Base-by-base conservation (phyloP, 2,329 filamentous ascomycete genomes). In the Neonectria sp. region DNA sequence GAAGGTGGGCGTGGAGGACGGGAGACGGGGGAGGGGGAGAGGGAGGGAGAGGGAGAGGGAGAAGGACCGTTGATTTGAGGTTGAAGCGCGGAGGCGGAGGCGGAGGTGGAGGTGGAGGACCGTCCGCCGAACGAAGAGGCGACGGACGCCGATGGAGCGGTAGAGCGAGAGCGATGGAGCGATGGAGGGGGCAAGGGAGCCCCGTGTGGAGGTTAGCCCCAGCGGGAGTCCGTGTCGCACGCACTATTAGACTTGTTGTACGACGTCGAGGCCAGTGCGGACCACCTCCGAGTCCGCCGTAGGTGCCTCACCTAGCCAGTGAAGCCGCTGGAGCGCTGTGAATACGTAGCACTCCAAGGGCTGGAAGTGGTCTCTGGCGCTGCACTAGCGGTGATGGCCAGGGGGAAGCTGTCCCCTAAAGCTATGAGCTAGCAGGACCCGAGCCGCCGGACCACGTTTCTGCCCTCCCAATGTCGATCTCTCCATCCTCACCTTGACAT, bases 101-200 rank as follows among this genome's bases (percentile, higher is more conserved):
- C 59, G 66, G 68, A 70, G 68, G 71, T 68, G 65, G 71, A 70
- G 66, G 51, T 62, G 60, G 60, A 69, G 60, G 60, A 46, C 66
- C 53, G 60, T 45, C 45, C 62, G 55, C 43, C 43, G 27, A 60
- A 61, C 55, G 31, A 43, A 51, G 40, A 21, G 40, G 24, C n/a
- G 61, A 55, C 55, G 48, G 24, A 43, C 53, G 29, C 29, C 27
- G 55, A 63, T 63, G 61, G 61, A 48, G 60, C 60, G 52, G 40
- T 35, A 66, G 33, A 35, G 33, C 33, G 33, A 35, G 62, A 21
- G 49, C 24, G 29, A 52, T 52, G 48, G 68, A 51, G 55, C 51
- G 58, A 69, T 67, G 59, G 63, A 59, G 58, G 60, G 35, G 40
- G 37, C 55, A 53, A 43, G 27, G 55, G 21, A 45, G 29, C 37